Percentiles rank a stretch among this genome's conserved stretches.
Conservation (phyloP, 306 rosid genomes). For the Quercus wislizeni region DNA sequence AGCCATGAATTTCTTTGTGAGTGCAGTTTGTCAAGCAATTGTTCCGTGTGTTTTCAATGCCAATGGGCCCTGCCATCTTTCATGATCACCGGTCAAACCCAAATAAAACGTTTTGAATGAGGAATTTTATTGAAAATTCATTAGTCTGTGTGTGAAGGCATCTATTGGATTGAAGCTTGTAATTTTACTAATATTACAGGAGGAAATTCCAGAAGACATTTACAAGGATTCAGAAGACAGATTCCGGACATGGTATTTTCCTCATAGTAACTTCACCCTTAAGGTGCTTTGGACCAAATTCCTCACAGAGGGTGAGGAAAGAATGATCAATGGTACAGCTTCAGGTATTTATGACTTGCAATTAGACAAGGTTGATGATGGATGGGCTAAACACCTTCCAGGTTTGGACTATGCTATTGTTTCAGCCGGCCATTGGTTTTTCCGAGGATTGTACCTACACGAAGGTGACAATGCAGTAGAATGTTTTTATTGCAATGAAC, state of each 20-base stretch:
- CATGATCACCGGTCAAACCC: not conserved
- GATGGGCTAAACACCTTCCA: constrained; percentile 49
- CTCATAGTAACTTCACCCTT: constrained; percentile 53
- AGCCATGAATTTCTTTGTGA: too few species aligned
- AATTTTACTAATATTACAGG: constrained; percentile 39
- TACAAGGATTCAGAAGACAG: constrained; percentile 74
- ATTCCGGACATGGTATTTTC: constrained; percentile 66
- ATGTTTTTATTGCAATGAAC: constrained; percentile 63
- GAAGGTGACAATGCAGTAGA: constrained; percentile 34
- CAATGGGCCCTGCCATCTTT: not conserved
- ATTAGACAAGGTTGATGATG: constrained; percentile 50
- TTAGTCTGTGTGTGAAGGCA: not conserved
- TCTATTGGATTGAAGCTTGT: not conserved
- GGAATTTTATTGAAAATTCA: not conserved
- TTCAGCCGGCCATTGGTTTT: constrained; percentile 87
- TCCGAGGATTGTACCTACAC: constrained; percentile 52
- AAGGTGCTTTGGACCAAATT: constrained; percentile 71
- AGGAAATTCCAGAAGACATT: constrained; percentile 59
- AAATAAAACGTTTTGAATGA: not conserved
- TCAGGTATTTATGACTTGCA: constrained; percentile 58
- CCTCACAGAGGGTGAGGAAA: constrained; percentile 58
- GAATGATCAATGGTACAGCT: constrained; percentile 63
- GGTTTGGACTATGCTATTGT: constrained; percentile 60
- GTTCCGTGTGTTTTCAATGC: not conserved
- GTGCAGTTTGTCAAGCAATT: not conserved